Percentiles rank a stretch among this genome's conserved stretches.
Evolutionary conservation across 208 protist species (phyloP).

Genomic region (Endotrypanum monterogeii): DNA sequence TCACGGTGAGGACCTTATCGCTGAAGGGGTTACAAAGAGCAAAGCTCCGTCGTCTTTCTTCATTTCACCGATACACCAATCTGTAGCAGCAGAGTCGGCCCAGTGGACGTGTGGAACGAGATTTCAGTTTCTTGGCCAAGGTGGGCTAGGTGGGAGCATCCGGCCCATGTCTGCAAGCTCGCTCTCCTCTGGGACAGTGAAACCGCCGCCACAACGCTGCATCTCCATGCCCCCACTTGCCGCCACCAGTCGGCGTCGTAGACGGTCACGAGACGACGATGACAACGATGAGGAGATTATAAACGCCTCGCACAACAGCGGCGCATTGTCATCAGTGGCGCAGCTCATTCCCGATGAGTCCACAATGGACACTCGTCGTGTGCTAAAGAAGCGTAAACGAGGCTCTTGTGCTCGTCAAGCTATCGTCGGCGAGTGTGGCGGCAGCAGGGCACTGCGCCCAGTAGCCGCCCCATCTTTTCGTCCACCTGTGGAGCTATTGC

Average conservation of each 20-base stretch:
- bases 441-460: conserved; percentile 51
- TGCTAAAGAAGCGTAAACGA: conserved; percentile 31
- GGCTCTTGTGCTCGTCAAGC: conserved; percentile 21
- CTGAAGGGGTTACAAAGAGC: background rate
- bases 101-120: conserved; percentile 32
- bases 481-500: conserved; percentile 53
- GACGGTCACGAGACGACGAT: conserved; percentile 8
- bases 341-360: background rate
- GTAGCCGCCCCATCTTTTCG: conserved; percentile 38
- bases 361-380: background rate
- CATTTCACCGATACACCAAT: conserved; percentile 82
- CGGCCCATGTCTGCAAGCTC: too few relatives aligned
- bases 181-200: background rate
- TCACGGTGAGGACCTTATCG: background rate
- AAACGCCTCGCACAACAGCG: background rate
- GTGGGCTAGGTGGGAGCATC: conserved; percentile 31
- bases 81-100: conserved; percentile 57
- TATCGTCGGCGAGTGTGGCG: conserved; percentile 40
- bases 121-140: conserved; percentile 57
- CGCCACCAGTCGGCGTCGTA: conserved; percentile 11
- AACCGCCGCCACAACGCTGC: background rate
- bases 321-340: background rate
- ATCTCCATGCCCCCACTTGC: background rate
- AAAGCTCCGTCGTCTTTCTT: conserved; percentile 45
- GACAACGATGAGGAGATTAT: background rate